Base-by-base conservation (phyloP, 2,329 filamentous ascomycete species). In the Fonsecaea pugnacius region DNA sequence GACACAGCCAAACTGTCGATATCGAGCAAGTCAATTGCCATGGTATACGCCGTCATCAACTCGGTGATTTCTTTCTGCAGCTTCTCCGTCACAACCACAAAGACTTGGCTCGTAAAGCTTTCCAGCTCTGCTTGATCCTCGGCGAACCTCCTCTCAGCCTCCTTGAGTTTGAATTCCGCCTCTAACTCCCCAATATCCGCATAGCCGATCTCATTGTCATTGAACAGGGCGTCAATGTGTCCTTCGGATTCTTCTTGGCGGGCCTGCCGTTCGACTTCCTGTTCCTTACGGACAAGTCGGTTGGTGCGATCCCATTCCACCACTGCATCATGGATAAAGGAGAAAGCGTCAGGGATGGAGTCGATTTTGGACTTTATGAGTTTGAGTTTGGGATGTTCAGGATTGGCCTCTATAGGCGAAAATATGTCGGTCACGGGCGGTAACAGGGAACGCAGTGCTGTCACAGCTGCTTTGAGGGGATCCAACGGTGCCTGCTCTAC, bases 191-290 rank as follows among this genome's bases (percentile, higher is more conserved):
- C 81, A 69, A 86, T 84, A 55, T 86, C 83, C 12, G 83, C 82
- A 71, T 86, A 86, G 0, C 82, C 83, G 51, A 86, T 85, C 67
- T 85, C 80, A 60, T 85, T 80, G 55, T 79, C 79, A 67, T 86
- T 82, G 74, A 85, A 86, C 1, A 86, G 75, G 0, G 78, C 77
- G 67, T 86, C 82, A 35, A 84, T 83, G 54, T 79, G 77, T n/a
- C 74, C 75, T 68, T 85, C 83, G 2, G 79, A 82, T 66, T 83
- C 79, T 60, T 83, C 79, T 70, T 84, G 81, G 14, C 84, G 81
- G 59, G 73, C 73, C 63, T 77, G 76, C 3, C 83, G 81, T 43
- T 83, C 81, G 30, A 75, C 75, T 9, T 84, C 83, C 36, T 83
- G 72, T 62, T 78, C 76, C 35, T 77, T 75, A 36, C 82, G 81